Conservation (phyloP, 108 stramenopile genomes). For the Conticribra guillardii region DNA sequence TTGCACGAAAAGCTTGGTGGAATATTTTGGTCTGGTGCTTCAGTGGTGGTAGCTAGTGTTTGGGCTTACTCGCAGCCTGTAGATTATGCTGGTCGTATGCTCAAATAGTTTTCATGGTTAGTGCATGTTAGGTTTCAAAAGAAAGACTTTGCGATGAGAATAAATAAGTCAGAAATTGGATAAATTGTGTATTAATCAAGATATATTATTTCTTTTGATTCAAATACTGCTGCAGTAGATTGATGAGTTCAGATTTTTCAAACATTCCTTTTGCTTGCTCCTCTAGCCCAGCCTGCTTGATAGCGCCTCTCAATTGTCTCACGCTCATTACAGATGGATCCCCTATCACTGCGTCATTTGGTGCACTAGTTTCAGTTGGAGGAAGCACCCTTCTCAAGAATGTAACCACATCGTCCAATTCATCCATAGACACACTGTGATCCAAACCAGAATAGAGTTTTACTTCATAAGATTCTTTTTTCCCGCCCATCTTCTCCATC, state of each 20-base stretch:
- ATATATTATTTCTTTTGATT: too few relatives aligned
- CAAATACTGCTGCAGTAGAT: constrained; percentile 21
- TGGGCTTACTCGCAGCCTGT: not conserved
- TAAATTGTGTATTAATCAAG: too few relatives aligned
- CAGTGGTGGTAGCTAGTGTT: not conserved
- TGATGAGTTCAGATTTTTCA: constrained; percentile 56
- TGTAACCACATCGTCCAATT: constrained; percentile 38
- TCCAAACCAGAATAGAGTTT: constrained; percentile 53
- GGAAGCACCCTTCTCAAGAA: constrained; percentile 56
- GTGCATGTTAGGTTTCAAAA: too few relatives aligned
- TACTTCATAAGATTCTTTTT: constrained; percentile 41
- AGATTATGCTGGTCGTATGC: not conserved
- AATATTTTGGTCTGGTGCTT: not conserved
- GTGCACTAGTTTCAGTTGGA: constrained; percentile 1
- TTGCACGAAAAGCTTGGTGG: constrained; percentile 48
- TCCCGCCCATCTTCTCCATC: constrained; percentile 30
- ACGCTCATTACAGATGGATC: constrained; percentile 54
- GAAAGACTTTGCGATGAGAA: too few relatives aligned
- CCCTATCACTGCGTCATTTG: not conserved
- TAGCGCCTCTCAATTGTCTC: constrained; percentile 53
- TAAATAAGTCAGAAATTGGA: too few relatives aligned
- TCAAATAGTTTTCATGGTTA: not conserved
- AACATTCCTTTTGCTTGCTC: constrained; percentile 57
- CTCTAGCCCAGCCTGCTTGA: constrained; percentile 30
- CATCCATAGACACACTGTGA: constrained; percentile 59